Evolutionary conservation across 1,284 basidiomycete genomes (phyloP), one percentile per base, ranked within the genome.

Genomic region (Earliella scabrosa): DNA sequence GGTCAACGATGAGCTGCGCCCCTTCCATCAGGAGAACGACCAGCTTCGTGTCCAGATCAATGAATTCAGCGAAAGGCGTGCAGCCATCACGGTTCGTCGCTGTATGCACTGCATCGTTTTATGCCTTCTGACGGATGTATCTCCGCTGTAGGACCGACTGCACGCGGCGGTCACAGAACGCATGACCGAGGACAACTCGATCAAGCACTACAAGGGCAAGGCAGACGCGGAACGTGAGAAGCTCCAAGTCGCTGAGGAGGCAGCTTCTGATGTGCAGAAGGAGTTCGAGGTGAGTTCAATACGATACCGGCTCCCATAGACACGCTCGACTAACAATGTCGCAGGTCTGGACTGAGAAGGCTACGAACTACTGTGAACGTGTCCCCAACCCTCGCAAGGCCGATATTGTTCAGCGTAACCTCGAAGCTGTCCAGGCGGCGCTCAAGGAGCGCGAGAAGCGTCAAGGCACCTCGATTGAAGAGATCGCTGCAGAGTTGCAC

Each of bases 381-480:
- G 75, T 89, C 26, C 73, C 79, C 16, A 85, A 85, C 50, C 82
- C 81, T 10, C 83, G 89, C 24, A 78, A 75, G 26, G 71, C 79
- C 0, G 78, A 79, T 0, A 78, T 78, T 13, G 78, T 96, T 27
- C 66, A 89, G 55, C 80, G 82, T 10, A 80, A 86, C 49, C 77
- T 90, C 18, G 79, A 86, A 2, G 84, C 85, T 1, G 80, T 90
- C 3, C 76, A 88, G 61, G 77, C 76, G 27, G 87, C 92, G 0
- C 73, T 96, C 58, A 78, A 83, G 56, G 85, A 87, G 61, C 84
- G 90, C 27, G 88, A 91, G 70, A 84, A 79, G 67, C 80, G 75
- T 48, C 84, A 91, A 56, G 92, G 92, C 4, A 83, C 88, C 4
- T 82, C 85, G 5, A 80, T 93, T 3, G 93, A 95, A 53, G 86